phyloP scores from a whole-genome alignment of 1,139 yeast species.

The Torulaspora pretoriensis region DNA sequence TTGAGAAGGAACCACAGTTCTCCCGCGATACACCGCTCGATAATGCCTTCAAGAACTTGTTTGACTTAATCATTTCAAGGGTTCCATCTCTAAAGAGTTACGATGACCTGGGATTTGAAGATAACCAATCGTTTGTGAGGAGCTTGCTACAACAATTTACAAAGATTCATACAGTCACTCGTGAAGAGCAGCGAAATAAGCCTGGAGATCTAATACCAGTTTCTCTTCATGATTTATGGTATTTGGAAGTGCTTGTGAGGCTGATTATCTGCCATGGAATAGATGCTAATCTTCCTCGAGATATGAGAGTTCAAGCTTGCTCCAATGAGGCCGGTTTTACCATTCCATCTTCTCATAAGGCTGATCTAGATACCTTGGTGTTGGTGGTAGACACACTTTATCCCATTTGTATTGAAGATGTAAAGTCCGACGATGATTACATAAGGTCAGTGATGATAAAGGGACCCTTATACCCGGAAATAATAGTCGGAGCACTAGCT shows the following conservation, averaged over 20 bases:
- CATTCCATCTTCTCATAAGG: slow-evolving; percentile 11
- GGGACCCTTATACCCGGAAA: slow-evolving; percentile 74
- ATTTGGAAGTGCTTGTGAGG: slow-evolving; percentile 61
- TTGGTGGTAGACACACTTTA: slow-evolving; percentile 16
- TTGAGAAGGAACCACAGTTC: slow-evolving; percentile 30
- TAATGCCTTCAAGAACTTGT: slow-evolving; percentile 29
- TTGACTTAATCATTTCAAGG: slow-evolving; percentile 17
- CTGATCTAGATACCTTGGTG: slow-evolving; percentile 15
- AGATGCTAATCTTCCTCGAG: slow-evolving; percentile 55
- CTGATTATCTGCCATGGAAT: slow-evolving; percentile 66
- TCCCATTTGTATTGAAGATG: slow-evolving; percentile 9
- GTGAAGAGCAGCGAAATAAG: slow-evolving; percentile 7
- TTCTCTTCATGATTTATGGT: slow-evolving; percentile 78
- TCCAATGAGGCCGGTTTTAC: slow-evolving; percentile 15
- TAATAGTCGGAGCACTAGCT: slow-evolving; percentile 53
- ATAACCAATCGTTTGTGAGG: slow-evolving; percentile 31
- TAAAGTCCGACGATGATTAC: slow-evolving; percentile 20
- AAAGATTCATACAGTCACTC: slow-evolving; percentile 13
- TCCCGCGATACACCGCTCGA: slow-evolving; percentile 40
- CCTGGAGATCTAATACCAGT: slow-evolving; percentile 54
- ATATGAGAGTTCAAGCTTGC: slow-evolving; percentile 43
- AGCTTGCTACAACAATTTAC: slow-evolving; percentile 23
- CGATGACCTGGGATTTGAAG: slow-evolving; percentile 22
- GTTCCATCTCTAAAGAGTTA: slow-evolving; percentile 12
- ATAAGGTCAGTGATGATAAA: slow-evolving; percentile 53